A percentile compares a stretch with the other conserved stretches of the same genome.
phyloP scores from a whole-genome alignment of 108 stramenopile species.

The Nannochloropsis gaditana region DNA sequence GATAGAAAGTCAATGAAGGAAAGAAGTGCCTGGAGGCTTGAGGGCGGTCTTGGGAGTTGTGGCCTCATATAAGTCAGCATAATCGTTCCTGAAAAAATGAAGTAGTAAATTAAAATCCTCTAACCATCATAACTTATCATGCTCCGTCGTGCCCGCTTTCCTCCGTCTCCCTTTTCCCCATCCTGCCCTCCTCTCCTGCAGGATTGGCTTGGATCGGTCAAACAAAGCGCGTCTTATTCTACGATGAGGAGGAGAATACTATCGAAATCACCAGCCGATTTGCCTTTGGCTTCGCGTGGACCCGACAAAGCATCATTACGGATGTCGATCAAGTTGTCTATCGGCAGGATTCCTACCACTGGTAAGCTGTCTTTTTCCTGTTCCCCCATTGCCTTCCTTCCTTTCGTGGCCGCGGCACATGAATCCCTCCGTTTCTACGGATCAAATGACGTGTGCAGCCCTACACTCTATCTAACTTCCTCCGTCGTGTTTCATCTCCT shows the following conservation, averaged over 20 bases:
- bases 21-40: too few species aligned
- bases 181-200: background rate
- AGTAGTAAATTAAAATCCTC: too few species aligned
- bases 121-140: background rate
- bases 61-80: too few species aligned
- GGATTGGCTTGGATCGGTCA: background rate
- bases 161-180: background rate
- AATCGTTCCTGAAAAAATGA: too few species aligned
- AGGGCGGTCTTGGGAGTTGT: too few species aligned
- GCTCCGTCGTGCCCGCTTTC: background rate
- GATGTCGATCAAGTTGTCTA: background rate
- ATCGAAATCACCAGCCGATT: background rate
- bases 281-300: background rate
- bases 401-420: background rate
- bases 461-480: background rate
- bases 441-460: too few species aligned
- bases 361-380: background rate
- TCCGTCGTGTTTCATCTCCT: background rate
- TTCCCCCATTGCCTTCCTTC: background rate
- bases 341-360: background rate
- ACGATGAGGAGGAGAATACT: background rate
- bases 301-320: background rate
- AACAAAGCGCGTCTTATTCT: background rate
- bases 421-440: too few species aligned
- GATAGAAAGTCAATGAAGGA: too few species aligned